A percentile compares a stretch with the other conserved stretches of the same genome.
These are phyloP conservation scores for Metschnikowia santaceciliae DNA, from an alignment of 805 yeast genomes.

Conservation along the genomic window DNA sequence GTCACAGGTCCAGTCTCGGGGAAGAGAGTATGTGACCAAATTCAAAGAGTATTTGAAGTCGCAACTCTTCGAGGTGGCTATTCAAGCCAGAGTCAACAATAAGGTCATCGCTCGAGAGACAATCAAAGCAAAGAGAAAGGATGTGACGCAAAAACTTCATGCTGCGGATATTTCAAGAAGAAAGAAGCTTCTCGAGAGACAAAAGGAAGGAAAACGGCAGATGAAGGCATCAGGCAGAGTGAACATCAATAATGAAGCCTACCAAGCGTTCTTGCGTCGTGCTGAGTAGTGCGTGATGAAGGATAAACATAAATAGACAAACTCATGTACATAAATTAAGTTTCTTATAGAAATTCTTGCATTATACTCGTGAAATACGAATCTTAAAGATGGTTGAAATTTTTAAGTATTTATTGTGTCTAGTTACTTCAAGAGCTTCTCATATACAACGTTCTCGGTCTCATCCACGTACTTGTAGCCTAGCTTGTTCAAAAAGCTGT, in stretches of 20 bases:
- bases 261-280: constrained; percentile 70
- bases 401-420: background rate
- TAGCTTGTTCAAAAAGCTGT: constrained; percentile 60
- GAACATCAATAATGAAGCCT: constrained; percentile 77
- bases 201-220: constrained; percentile 88
- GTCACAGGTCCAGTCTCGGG: constrained; percentile 67
- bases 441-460: constrained; percentile 80
- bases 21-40: constrained; percentile 76
- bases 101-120: constrained; percentile 88
- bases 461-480: constrained; percentile 81
- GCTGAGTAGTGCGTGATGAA: constrained; percentile 14
- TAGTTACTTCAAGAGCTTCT: constrained; percentile 53
- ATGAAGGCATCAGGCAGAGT: constrained; percentile 80
- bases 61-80: constrained; percentile 87
- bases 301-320: background rate
- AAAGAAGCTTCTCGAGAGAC: constrained; percentile 80
- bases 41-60: constrained; percentile 75
- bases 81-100: constrained; percentile 82
- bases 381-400: background rate
- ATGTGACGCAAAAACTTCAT: constrained; percentile 88
- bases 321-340: constrained; percentile 2
- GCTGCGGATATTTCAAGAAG: constrained; percentile 91
- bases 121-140: constrained; percentile 88
- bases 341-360: background rate
- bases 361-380: background rate